Evolutionary conservation across 768 basidiomycete genomes (phyloP).

Genomic region (Boletus tylopilopsis): DNA sequence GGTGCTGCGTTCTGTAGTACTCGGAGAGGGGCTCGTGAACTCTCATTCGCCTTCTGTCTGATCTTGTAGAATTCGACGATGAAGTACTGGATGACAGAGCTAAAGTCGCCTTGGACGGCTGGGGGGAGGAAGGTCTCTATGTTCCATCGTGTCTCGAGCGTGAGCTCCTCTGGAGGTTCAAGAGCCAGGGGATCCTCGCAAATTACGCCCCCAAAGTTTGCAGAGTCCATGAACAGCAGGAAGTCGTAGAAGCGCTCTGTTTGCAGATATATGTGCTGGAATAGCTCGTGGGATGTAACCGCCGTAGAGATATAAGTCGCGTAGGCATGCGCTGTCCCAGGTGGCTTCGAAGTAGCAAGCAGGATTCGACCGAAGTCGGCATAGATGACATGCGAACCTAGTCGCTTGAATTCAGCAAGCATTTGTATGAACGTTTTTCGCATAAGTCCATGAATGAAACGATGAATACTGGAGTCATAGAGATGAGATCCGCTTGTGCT

Average conservation of each 20-base stretch:
- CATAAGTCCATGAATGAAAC: conserved; percentile 94
- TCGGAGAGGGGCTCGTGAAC: conserved; percentile 66
- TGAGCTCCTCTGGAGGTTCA: conserved; percentile 64
- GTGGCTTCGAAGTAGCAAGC: conserved; percentile 92
- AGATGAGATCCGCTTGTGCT: conserved; percentile 79
- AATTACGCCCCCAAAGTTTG: conserved; percentile 88
- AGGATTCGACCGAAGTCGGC: conserved; percentile 91
- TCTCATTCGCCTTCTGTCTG: conserved; percentile 57
- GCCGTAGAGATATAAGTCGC: conserved; percentile 93
- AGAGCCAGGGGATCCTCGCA: conserved; percentile 73
- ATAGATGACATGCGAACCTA: conserved; percentile 90
- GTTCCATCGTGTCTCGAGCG: conserved; percentile 89
- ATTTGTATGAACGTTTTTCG: conserved; percentile 97
- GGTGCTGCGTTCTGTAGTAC: conserved; percentile 62
- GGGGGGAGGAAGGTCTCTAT: conserved; percentile 85
- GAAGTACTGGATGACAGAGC: conserved; percentile 69
- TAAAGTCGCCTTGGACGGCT: conserved; percentile 76
- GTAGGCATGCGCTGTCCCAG: conserved; percentile 92
- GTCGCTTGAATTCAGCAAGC: conserved; percentile 91
- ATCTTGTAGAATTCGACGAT: conserved; percentile 81
- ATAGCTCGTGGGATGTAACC: conserved; percentile 90
- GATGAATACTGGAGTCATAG: conserved; percentile 90
- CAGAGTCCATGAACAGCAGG: conserved; percentile 91
- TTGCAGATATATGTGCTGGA: conserved; percentile 86
- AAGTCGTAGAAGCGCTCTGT: conserved; percentile 92